phyloP scores from a whole-genome alignment of 1,284 basidiomycete species.

The Pseudozyma pruni region DNA sequence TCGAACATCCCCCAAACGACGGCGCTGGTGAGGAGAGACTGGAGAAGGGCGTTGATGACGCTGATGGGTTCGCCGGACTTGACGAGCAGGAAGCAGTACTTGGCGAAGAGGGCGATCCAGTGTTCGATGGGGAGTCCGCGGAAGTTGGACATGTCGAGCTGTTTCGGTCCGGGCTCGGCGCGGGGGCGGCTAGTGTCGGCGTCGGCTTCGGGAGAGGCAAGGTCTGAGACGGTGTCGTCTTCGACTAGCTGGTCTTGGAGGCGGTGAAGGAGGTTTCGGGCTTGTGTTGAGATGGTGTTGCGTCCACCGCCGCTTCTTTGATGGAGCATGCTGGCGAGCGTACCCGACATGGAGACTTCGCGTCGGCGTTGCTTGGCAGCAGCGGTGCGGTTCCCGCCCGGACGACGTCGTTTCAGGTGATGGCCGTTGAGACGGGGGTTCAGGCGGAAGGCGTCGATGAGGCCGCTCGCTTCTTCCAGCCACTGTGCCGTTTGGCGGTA shows the following conservation, averaged over 20 bases:
- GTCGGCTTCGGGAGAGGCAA: conserved; percentile 65
- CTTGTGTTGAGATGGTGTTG: conserved; percentile 73
- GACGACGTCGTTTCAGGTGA: conserved; percentile 22
- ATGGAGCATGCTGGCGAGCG: conserved; percentile 23
- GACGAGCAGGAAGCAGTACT: conserved; percentile 88
- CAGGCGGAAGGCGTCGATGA: conserved; percentile 88
- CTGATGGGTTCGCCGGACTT: conserved; percentile 73
- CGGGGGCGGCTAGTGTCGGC: conserved; percentile 67
- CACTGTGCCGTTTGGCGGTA: conserved; percentile 72
- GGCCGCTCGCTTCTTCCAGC: conserved; percentile 82
- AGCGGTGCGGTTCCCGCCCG: conserved; percentile 5
- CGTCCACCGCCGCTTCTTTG: conserved; percentile 25
- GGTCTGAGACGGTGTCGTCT: conserved; percentile 63
- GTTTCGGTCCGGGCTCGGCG: conserved; percentile 52
- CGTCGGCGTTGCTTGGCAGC: conserved; percentile 13
- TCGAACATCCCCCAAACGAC: conserved; percentile 55
- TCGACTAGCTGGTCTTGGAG: conserved; percentile 79
- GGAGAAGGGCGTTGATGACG: conserved; percentile 74
- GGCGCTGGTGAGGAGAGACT: conserved; percentile 75
- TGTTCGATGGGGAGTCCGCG: conserved; percentile 84
- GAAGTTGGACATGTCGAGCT: conserved; percentile 70
- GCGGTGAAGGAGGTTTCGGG: conserved; percentile 79
- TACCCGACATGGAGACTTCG: background rate
- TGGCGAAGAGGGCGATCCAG: conserved; percentile 80
- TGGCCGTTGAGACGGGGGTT: conserved; percentile 70